A percentile compares a stretch with the other conserved stretches of the same genome.
Conservation (phyloP, 176 grass and related monocot genomes). For the Hordeum marinum region DNA sequence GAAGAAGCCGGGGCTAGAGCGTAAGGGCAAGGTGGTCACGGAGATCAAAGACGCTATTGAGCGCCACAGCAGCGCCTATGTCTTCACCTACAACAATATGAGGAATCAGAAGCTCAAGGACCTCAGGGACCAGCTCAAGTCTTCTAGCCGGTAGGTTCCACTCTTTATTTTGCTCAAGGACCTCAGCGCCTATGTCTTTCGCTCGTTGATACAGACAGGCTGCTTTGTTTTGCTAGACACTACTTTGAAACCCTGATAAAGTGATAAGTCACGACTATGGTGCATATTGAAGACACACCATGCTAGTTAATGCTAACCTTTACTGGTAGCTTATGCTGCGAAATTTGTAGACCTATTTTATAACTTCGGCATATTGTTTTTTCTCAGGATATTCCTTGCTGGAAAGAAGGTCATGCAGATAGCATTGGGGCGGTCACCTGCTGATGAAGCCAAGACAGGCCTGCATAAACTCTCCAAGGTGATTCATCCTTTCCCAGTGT, state of each 20-base stretch:
- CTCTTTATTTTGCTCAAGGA: neutral
- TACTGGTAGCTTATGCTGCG: neutral
- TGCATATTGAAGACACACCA: neutral
- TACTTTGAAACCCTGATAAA: neutral
- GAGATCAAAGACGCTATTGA: constrained; percentile 66
- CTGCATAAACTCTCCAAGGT: constrained; percentile 84
- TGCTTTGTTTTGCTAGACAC: neutral
- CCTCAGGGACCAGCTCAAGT: constrained; percentile 76
- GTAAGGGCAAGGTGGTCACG: constrained; percentile 70
- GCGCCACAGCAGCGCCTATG: constrained; percentile 44
- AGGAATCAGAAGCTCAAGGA: constrained; percentile 90
- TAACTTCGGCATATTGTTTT: neutral
- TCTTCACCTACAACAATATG: constrained; percentile 93
- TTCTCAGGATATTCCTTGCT: constrained; percentile 82
- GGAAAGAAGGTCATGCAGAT: constrained; percentile 98
- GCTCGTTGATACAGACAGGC: neutral
- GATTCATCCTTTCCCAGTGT: neutral
- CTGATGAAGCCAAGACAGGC: constrained; percentile 73
- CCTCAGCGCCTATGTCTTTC: too few relatives aligned
- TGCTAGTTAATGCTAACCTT: neutral
- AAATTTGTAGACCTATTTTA: neutral
- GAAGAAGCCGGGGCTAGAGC: constrained; percentile 62
- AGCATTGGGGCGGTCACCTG: constrained; percentile 60
- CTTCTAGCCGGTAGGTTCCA: constrained; percentile 50
- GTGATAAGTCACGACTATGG: too few relatives aligned